Evolutionary conservation across 2,329 filamentous ascomycete species (phyloP), one percentile per base, ranked within the genome.

Genomic region (Alternaria brassicicola): DNA sequence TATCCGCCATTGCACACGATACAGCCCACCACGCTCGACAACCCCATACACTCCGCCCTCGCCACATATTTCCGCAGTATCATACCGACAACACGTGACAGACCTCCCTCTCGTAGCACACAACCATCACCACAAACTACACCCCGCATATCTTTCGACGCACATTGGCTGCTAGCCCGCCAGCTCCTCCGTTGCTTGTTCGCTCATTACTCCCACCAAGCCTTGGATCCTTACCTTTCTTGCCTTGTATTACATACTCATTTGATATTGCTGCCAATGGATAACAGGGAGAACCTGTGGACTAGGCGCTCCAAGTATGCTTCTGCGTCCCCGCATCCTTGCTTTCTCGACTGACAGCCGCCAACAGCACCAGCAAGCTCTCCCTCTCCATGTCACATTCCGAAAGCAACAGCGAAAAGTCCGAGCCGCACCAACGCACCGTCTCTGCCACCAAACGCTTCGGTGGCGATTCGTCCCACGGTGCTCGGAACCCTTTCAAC

Each of bases 301-400:
- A 89, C 87, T 80, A 89, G 91, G 80, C 89, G 91, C 80, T 89
- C 88, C 80, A 93, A 92, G 91, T 93, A 84, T 79, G 88, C 67
- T 62, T 58, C 53, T 62, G 38, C 62, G 47, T 50, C 61, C 62
- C 69, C 64, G 63, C 65, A 59, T 46, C 61, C 31, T 59, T 39
- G 48, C 43, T 38, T 35, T 56, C 52, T 26, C 41, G 31, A 68
- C 73, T 76, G 59, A 76, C 72, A 69, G 55, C 72, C 53, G 54
- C 63, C 66, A 52, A 57, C 75, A 95, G 90, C 84, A 86, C 87
- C 80, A 91, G 87, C 85, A 98, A 96, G 84, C 90, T 97, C 80
- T 96, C 93, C 69, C 85, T 98, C 64, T 89, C 92, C 70, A 96
- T 91, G 76, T 82, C 87, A 75, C 86, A 86, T 74, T 80, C 83